These are phyloP conservation scores for Hypoxylon sp. DNA, from an alignment of 2,329 filamentous ascomycete species.

Conservation along the genomic window DNA sequence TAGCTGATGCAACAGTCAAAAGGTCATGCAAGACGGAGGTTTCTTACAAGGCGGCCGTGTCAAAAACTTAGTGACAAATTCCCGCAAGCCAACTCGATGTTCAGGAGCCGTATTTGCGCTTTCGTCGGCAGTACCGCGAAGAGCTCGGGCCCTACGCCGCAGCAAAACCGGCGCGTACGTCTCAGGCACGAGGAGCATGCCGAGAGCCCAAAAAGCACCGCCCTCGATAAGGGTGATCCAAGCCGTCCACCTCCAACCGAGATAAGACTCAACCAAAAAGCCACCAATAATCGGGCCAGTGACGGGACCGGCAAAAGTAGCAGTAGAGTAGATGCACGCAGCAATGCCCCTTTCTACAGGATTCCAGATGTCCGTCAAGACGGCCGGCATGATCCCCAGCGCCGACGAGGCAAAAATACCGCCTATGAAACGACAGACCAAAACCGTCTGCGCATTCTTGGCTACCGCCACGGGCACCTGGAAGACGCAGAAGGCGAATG, in stretches of 20 bases:
- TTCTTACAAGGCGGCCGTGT: not conserved
- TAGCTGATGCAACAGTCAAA: not conserved
- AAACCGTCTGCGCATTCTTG: not conserved
- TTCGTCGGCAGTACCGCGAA: not conserved
- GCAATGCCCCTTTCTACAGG: not conserved
- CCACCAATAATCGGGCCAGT: not conserved
- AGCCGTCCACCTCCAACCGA: not conserved
- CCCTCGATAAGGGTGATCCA: not conserved
- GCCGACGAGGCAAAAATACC: not conserved
- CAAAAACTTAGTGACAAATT: not conserved
- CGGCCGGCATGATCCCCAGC: not conserved
- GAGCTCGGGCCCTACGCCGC: not conserved
- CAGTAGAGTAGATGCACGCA: not conserved
- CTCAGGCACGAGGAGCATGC: not conserved
- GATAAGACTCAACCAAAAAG: not conserved
- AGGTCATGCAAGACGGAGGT: not conserved
- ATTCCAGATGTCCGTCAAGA: not conserved
- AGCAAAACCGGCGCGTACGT: not conserved
- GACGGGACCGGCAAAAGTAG: not conserved
- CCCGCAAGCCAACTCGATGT: not conserved
- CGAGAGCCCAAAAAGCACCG: not conserved
- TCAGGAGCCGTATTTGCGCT: not conserved
- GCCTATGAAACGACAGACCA: not conserved
- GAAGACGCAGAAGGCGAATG: not conserved
- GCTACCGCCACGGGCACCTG: not conserved